Evolutionary conservation across 192 early-diverging fungal species (phyloP).

Genomic region (Coemansia sp.): DNA sequence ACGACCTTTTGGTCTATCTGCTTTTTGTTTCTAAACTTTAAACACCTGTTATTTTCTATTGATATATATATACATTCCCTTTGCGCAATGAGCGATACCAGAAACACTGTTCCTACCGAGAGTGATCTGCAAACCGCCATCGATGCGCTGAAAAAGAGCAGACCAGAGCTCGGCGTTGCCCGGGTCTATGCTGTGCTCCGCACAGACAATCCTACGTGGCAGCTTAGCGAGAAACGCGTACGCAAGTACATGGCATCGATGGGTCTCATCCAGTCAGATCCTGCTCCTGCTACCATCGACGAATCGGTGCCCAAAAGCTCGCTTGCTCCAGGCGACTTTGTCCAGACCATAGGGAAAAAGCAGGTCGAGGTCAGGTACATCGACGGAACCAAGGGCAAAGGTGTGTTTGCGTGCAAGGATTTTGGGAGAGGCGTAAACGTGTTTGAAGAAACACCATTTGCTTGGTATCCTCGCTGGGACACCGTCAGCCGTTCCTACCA

Average conservation of each 20-base stretch:
- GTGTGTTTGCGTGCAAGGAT: slow-evolving; percentile 59
- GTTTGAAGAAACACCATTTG: slow-evolving; percentile 61
- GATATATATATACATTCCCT: not conserved
- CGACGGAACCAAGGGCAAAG: slow-evolving; percentile 49
- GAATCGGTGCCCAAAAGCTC: slow-evolving; percentile 39
- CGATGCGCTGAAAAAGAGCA: slow-evolving; percentile 49
- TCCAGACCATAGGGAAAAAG: slow-evolving; percentile 36
- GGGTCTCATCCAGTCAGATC: slow-evolving; percentile 32
- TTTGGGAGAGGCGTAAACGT: slow-evolving; percentile 52
- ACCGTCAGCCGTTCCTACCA: slow-evolving; percentile 45
- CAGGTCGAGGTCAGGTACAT: slow-evolving; percentile 28
- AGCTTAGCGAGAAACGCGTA: slow-evolving; percentile 63
- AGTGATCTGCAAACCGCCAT: slow-evolving; percentile 42
- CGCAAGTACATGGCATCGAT: slow-evolving; percentile 59
- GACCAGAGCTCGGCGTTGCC: slow-evolving; percentile 58
- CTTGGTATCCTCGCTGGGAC: slow-evolving; percentile 62
- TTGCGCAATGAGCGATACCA: slow-evolving; percentile 3
- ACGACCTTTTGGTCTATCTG: not conserved
- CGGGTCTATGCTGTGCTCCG: slow-evolving; percentile 49
- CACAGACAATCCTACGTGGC: slow-evolving; percentile 54
- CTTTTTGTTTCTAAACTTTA: not conserved
- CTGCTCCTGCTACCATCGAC: not conserved
- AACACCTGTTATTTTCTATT: not conserved
- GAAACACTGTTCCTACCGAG: slow-evolving; percentile 28
- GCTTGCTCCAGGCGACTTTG: slow-evolving; percentile 43